phyloP scores from a whole-genome alignment of 805 yeast genomes.

The Blastobotrys peoriensis region DNA sequence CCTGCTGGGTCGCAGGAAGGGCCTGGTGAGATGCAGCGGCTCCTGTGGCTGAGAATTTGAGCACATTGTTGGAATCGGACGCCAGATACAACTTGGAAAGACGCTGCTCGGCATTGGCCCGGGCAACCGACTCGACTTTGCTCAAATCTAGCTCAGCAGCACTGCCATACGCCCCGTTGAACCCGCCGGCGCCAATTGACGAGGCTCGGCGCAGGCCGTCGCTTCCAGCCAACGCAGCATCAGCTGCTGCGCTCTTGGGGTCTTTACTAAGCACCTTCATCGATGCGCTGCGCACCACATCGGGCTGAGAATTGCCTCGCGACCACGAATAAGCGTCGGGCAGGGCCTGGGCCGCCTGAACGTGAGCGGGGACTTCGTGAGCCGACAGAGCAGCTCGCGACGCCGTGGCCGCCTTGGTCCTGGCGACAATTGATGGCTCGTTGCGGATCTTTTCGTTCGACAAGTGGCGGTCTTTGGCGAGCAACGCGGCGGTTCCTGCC shows the following conservation, averaged over 20 bases:
- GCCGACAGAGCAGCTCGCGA: conserved; percentile 30
- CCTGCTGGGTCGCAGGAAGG: background rate
- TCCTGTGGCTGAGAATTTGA: conserved; percentile 20
- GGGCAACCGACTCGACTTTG: conserved; percentile 28
- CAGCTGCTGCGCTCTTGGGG: conserved; percentile 5
- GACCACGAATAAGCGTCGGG: conserved; percentile 33
- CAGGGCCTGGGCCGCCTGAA: conserved; percentile 28
- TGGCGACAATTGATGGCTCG: background rate
- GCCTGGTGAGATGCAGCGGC: conserved; percentile 16
- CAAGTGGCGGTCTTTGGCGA: conserved; percentile 21
- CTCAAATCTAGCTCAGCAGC: conserved; percentile 10
- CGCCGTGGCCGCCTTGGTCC: conserved; percentile 18
- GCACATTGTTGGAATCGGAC: conserved; percentile 14
- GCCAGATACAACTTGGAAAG: conserved; percentile 23
- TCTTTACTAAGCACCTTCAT: conserved; percentile 7
- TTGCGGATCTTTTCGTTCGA: conserved; percentile 7
- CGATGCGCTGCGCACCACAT: conserved; percentile 11
- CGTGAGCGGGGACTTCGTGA: conserved; percentile 26
- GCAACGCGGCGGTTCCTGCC: conserved; percentile 54
- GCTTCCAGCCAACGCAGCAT: conserved; percentile 4
- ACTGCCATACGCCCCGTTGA: background rate
- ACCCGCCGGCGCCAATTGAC: background rate
- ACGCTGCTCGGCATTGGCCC: conserved; percentile 26
- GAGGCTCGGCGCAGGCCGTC: conserved; percentile 4
- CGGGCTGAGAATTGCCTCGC: conserved; percentile 10